These are phyloP conservation scores for Gaeumannomyces sp. DNA, from an alignment of 2,329 filamentous ascomycete genomes.

Conservation along the genomic window DNA sequence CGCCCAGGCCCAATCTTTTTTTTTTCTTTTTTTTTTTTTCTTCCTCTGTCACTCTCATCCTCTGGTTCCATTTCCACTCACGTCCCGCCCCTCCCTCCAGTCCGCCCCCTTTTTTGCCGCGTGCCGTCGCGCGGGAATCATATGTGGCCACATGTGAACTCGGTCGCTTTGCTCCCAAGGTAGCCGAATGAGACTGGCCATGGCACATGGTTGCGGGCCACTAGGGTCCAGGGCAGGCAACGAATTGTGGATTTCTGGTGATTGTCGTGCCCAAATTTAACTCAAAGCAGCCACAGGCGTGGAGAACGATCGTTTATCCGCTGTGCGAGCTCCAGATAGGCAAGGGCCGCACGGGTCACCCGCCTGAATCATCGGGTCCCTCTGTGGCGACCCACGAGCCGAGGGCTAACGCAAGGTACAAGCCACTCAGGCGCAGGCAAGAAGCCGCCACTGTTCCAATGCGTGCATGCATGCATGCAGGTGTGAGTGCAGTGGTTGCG, in stretches of 20 bases:
- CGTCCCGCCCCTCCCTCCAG: background rate
- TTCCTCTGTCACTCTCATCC: background rate
- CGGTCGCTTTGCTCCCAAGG: background rate
- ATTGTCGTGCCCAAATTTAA: background rate
- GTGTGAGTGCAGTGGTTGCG: background rate
- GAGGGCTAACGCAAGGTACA: slow-evolving; percentile 1
- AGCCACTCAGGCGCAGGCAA: background rate
- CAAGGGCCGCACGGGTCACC: background rate
- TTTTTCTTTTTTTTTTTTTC: background rate
- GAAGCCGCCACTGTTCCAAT: background rate
- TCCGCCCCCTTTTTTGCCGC: background rate
- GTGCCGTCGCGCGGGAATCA: background rate
- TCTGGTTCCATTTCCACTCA: background rate
- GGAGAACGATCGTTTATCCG: background rate
- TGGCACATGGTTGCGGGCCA: too few relatives aligned
- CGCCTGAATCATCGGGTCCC: background rate
- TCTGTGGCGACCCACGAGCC: background rate
- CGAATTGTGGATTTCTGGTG: background rate
- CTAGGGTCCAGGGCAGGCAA: background rate
- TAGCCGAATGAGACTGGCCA: background rate
- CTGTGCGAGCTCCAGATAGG: background rate
- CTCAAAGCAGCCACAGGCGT: background rate
- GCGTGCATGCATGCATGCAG: background rate
- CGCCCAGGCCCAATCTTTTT: background rate
- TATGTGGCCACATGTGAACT: background rate